These are phyloP conservation scores for Albizia julibrissin DNA, from an alignment of 306 rosid species.

Conservation along the genomic window DNA sequence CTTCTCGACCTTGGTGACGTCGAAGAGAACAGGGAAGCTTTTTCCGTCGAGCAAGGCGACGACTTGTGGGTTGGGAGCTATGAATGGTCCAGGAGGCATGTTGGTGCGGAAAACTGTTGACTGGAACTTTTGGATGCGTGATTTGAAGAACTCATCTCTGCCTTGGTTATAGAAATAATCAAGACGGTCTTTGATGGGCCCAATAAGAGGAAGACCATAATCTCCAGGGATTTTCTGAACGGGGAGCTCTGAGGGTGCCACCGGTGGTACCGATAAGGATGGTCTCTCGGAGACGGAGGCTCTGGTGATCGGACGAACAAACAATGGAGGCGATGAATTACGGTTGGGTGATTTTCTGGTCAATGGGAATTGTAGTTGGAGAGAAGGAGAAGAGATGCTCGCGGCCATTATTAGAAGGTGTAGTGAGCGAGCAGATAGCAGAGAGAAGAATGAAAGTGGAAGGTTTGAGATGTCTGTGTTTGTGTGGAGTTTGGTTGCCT, in stretches of 20 bases:
- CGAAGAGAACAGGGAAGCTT: slow-evolving; percentile 81
- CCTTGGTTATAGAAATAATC: slow-evolving; percentile 95
- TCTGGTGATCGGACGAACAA: slow-evolving; percentile 32
- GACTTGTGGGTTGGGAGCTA: slow-evolving; percentile 59
- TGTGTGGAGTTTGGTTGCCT: neutral
- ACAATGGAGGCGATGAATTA: neutral
- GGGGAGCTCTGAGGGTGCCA: slow-evolving; percentile 48
- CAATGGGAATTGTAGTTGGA: slow-evolving; percentile 44
- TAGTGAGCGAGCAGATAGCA: neutral
- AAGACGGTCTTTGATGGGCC: slow-evolving; percentile 59
- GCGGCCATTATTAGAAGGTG: slow-evolving; percentile 49
- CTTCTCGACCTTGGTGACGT: slow-evolving; percentile 68
- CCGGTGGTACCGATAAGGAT: slow-evolving; percentile 23
- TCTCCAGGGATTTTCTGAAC: slow-evolving; percentile 77
- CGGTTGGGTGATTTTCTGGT: slow-evolving; percentile 12
- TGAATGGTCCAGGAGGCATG: slow-evolving; percentile 85
- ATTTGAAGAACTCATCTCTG: slow-evolving; percentile 79
- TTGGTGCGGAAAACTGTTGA: slow-evolving; percentile 84
- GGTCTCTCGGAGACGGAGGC: slow-evolving; percentile 63
- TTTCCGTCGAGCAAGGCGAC: slow-evolving; percentile 78
- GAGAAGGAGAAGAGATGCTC: slow-evolving; percentile 36
- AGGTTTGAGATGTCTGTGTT: neutral
- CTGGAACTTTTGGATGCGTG: slow-evolving; percentile 65
- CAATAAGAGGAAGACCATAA: slow-evolving; percentile 68
- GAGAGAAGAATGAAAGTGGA: neutral